A percentile compares a stretch with the other conserved stretches of the same genome.
Evolutionary conservation across 805 yeast species (phyloP).

Genomic region (Wickerhamomyces bovis): DNA sequence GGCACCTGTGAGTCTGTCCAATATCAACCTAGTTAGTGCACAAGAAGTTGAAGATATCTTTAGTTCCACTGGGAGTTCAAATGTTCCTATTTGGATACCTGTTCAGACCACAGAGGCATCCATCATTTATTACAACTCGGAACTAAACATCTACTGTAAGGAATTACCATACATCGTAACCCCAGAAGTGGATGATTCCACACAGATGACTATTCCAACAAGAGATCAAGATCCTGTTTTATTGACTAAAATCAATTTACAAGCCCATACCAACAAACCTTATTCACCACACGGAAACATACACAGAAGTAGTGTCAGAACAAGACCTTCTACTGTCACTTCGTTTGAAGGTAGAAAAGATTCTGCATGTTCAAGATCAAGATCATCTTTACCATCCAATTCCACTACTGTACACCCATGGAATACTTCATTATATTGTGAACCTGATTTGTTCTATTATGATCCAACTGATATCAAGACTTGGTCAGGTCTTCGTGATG

Average conservation of each 20-base stretch:
- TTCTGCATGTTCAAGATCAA: constrained; percentile 9
- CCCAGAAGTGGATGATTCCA: constrained; percentile 30
- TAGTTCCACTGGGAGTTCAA: constrained; percentile 27
- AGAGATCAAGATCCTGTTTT: constrained; percentile 19
- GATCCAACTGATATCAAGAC: constrained; percentile 52
- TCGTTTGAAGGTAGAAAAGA: constrained; percentile 9
- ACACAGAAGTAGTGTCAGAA: constrained; percentile 15
- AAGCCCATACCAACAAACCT: constrained; percentile 13
- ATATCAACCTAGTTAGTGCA: constrained; percentile 26
- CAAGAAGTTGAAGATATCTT: constrained; percentile 34
- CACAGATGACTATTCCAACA: constrained; percentile 24
- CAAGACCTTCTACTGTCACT: constrained; percentile 15
- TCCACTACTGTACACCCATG: constrained; percentile 22
- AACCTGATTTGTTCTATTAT: constrained; percentile 45
- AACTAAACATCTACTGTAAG: constrained; percentile 52
- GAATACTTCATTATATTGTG: constrained; percentile 22
- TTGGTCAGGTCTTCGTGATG: constrained; percentile 53
- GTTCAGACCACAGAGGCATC: constrained; percentile 49
- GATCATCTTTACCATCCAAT: constrained; percentile 15
- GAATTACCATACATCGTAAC: constrained; percentile 46
- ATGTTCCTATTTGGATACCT: constrained; percentile 55
- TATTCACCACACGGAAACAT: constrained; percentile 10
- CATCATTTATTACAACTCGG: constrained; percentile 53
- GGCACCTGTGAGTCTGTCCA: constrained; percentile 6
- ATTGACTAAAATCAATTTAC: constrained; percentile 19